phyloP scores from a whole-genome alignment of 2,329 filamentous ascomycete species.

The Fusarium sp. region DNA sequence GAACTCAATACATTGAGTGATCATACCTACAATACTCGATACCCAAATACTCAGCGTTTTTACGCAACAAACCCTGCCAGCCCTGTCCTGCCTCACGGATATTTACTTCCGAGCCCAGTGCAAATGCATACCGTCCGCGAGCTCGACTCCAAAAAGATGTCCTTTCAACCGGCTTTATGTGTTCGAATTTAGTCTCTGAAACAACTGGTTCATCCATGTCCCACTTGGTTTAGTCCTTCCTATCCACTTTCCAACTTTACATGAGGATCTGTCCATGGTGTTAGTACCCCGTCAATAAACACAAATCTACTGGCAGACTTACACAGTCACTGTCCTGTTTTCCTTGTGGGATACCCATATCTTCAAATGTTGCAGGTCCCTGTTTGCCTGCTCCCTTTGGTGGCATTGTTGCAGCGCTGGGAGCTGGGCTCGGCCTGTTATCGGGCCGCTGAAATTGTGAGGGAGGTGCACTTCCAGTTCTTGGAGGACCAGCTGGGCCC shows the following conservation, averaged over 20 bases:
- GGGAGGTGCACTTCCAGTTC: slow-evolving; percentile 52
- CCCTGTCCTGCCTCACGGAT: slow-evolving; percentile 8
- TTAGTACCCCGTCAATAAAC: neutral
- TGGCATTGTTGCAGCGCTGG: slow-evolving; percentile 48
- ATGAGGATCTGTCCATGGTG: slow-evolving; percentile 38
- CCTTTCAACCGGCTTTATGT: slow-evolving; percentile 20
- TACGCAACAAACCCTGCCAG: slow-evolving; percentile 8
- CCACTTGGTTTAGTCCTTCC: neutral
- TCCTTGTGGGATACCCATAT: slow-evolving; percentile 91
- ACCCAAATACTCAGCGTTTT: slow-evolving; percentile 19
- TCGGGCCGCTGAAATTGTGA: slow-evolving; percentile 43
- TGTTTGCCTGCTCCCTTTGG: slow-evolving; percentile 60
- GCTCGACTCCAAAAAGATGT: slow-evolving; percentile 32
- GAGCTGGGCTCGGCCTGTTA: slow-evolving; percentile 43
- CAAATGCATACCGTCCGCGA: slow-evolving; percentile 31
- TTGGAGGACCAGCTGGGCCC: slow-evolving; percentile 30
- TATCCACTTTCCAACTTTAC: slow-evolving; percentile 20
- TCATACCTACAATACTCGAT: slow-evolving; percentile 23
- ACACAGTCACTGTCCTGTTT: slow-evolving; percentile 94
- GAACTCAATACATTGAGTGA: slow-evolving; percentile 23
- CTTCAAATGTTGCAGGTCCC: slow-evolving; percentile 95
- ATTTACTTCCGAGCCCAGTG: slow-evolving; percentile 17
- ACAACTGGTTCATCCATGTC: neutral
- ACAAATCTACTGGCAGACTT: slow-evolving; percentile 51
- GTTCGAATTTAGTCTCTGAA: neutral